phyloP scores from a whole-genome alignment of 352 stramenopile species.

The Globisporangium splendens region DNA sequence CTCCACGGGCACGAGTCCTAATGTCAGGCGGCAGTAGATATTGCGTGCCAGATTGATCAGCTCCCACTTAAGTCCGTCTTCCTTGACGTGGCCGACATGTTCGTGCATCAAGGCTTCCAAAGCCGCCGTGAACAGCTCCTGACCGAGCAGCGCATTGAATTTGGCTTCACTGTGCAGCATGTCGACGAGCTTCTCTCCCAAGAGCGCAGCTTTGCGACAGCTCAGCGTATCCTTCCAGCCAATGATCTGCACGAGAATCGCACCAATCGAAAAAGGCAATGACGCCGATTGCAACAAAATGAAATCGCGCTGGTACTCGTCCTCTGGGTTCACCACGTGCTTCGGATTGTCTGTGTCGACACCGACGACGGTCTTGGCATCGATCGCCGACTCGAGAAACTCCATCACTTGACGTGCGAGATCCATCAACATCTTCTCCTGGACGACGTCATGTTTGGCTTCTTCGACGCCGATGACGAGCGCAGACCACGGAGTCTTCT shows the following conservation, averaged over 20 bases:
- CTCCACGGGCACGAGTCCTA: slow-evolving; percentile 64
- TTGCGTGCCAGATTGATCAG: slow-evolving; percentile 82
- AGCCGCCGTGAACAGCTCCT: slow-evolving; percentile 58
- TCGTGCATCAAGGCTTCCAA: slow-evolving; percentile 56
- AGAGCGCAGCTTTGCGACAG: slow-evolving; percentile 50
- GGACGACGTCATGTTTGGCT: slow-evolving; percentile 59
- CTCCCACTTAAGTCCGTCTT: slow-evolving; percentile 81
- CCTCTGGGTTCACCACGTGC: slow-evolving; percentile 60
- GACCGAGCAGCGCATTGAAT: slow-evolving; percentile 45
- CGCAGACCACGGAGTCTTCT: slow-evolving; percentile 40
- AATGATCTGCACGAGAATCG: slow-evolving; percentile 55
- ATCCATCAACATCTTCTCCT: slow-evolving; percentile 74
- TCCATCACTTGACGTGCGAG: slow-evolving; percentile 64
- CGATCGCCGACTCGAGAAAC: slow-evolving; percentile 66
- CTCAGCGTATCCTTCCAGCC: slow-evolving; percentile 74
- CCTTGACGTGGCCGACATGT: slow-evolving; percentile 61
- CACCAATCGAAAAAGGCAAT: slow-evolving; percentile 47
- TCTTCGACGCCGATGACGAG: slow-evolving; percentile 65
- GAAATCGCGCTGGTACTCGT: slow-evolving; percentile 58
- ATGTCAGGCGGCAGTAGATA: slow-evolving; percentile 69
- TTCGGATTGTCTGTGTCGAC: slow-evolving; percentile 71
- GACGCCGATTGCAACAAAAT: slow-evolving; percentile 42
- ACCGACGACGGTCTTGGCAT: slow-evolving; percentile 72
- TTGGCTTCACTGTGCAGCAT: slow-evolving; percentile 32
- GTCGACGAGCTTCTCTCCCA: slow-evolving; percentile 70